Evolutionary conservation across 371 early-diverging fungal species (phyloP).

Genomic region (Saksenaea vasiformis): DNA sequence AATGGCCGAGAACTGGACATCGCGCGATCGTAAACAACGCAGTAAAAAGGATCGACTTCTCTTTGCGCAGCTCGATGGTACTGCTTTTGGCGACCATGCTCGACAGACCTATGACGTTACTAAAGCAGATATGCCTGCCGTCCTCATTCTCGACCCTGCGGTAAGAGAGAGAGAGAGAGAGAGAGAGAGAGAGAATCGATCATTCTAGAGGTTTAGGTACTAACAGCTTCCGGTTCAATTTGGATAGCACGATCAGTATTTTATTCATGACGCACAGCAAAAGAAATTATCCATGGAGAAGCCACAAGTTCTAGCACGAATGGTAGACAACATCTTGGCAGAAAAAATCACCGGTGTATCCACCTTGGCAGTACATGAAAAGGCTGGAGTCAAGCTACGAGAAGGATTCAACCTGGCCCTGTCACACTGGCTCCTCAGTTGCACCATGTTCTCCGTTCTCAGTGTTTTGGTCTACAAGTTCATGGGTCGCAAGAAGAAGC

Average conservation of each 20-base stretch:
- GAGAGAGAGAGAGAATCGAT: too few relatives aligned
- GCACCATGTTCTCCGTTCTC: conserved; percentile 15
- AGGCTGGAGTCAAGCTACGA: conserved; percentile 15
- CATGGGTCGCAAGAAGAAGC: background rate
- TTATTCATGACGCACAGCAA: conserved; percentile 13
- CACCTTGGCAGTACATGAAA: conserved; percentile 16
- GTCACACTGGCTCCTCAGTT: conserved; percentile 32
- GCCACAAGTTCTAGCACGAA: conserved; percentile 11
- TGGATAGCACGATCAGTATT: conserved; percentile 19
- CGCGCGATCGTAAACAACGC: conserved; percentile 3
- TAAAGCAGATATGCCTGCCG: conserved; percentile 16
- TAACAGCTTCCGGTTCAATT: too few relatives aligned
- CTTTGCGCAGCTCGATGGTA: conserved; percentile 25
- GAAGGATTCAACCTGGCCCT: conserved; percentile 11
- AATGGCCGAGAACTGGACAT: conserved; percentile 3
- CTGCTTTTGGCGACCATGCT: conserved; percentile 23
- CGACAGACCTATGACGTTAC: conserved; percentile 17
- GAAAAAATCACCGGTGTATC: conserved; percentile 18
- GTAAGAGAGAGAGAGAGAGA: too few relatives aligned
- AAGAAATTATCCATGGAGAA: conserved; percentile 16
- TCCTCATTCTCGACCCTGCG: conserved; percentile 27
- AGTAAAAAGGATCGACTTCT: conserved; percentile 16
- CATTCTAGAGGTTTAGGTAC: too few relatives aligned
- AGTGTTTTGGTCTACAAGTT: background rate
- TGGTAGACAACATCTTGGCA: conserved; percentile 13